Evolutionary conservation across 345 rosid species (phyloP).

Genomic region (Corchorus capsularis): DNA sequence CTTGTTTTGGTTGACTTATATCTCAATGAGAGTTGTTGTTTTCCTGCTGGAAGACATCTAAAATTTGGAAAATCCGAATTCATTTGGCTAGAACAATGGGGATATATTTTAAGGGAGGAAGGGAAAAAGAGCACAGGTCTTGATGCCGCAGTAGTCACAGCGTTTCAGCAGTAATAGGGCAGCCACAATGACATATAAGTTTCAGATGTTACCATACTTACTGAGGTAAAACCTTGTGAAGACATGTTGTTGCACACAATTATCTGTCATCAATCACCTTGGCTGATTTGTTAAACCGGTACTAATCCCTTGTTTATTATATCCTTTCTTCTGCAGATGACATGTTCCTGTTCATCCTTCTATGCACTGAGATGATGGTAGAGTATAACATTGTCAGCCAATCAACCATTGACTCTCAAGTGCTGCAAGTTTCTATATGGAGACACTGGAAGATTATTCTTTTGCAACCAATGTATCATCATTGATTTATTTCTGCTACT

Average conservation of each 20-base stretch:
- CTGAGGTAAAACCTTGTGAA: background rate
- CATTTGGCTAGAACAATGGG: background rate
- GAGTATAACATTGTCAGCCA: background rate
- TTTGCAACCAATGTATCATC: background rate
- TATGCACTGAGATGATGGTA: too few relatives aligned
- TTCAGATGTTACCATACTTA: background rate
- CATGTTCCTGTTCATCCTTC: too few relatives aligned
- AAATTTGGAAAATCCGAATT: background rate
- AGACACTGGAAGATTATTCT: background rate
- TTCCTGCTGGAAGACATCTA: background rate
- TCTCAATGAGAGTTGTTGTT: background rate
- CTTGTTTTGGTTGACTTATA: slow-evolving; percentile 21
- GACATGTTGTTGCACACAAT: background rate
- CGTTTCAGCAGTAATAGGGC: background rate
- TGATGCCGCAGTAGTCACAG: background rate
- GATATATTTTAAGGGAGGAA: background rate
- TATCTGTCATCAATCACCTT: background rate
- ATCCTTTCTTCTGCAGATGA: too few relatives aligned
- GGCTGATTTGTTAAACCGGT: background rate
- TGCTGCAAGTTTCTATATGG: background rate
- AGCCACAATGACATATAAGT: background rate
- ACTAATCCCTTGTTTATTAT: too few relatives aligned
- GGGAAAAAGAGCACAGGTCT: background rate
- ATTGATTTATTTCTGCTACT: background rate
- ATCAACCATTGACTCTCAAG: background rate